Evolutionary conservation across 345 rosid species (phyloP).

Genomic region (Brassica carinata): DNA sequence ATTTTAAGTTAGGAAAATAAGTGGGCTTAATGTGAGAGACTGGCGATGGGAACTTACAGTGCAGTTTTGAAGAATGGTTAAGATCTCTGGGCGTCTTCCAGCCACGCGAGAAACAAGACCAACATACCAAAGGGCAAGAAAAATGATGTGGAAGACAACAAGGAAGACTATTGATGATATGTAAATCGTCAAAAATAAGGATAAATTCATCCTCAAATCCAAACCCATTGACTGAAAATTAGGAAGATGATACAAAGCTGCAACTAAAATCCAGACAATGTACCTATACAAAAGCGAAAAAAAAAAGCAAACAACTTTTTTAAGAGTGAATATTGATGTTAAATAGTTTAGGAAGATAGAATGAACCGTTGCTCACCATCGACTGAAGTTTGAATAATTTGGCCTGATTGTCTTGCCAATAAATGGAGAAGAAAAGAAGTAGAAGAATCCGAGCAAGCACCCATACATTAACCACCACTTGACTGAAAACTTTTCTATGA

Average conservation of each 20-base stretch:
- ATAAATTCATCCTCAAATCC: slow-evolving; percentile 99
- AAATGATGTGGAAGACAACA: slow-evolving; percentile 87
- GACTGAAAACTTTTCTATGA: slow-evolving; percentile 82
- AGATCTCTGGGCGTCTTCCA: slow-evolving; percentile 90
- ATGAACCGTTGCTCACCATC: slow-evolving; percentile 65
- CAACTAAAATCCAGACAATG: slow-evolving; percentile 96
- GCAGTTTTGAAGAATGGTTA: slow-evolving; percentile 92
- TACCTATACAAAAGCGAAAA: slow-evolving; percentile 57
- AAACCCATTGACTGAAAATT: slow-evolving; percentile 99
- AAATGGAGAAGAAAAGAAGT: slow-evolving; percentile 97
- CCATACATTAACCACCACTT: slow-evolving; percentile 99
- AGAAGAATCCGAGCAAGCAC: slow-evolving; percentile 96
- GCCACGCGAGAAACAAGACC: slow-evolving; percentile 98
- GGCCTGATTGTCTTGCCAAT: slow-evolving; percentile 94
- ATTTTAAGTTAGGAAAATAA: slow-evolving; percentile 7
- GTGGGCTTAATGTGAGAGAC: slow-evolving; percentile 10
- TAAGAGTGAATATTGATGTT: neutral
- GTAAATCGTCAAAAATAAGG: slow-evolving; percentile 83
- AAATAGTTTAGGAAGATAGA: neutral
- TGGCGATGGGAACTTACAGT: slow-evolving; percentile 57
- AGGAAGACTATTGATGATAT: slow-evolving; percentile 90
- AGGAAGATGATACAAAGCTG: slow-evolving; percentile 97
- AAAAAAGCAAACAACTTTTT: neutral
- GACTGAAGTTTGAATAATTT: slow-evolving; percentile 92
- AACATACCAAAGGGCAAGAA: slow-evolving; percentile 86